phyloP scores from a whole-genome alignment of 352 stramenopile species.

The Phytophthora fragariaefolia region DNA sequence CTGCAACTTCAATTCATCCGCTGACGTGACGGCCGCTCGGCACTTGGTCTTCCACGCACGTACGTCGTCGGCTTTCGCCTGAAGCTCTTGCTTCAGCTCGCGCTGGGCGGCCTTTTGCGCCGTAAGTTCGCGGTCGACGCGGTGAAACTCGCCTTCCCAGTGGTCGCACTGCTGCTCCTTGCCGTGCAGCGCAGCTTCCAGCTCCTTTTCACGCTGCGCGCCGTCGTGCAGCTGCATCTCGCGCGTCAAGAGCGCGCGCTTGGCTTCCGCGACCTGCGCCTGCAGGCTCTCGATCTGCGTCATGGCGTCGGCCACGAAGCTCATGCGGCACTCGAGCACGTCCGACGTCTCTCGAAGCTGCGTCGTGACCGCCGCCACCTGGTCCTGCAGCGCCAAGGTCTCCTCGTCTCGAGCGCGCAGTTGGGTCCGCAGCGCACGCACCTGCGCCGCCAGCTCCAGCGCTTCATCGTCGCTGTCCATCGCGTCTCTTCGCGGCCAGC shows the following conservation, averaged over 20 bases:
- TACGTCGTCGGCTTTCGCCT: slow-evolving; percentile 39
- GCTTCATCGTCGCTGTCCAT: slow-evolving; percentile 35
- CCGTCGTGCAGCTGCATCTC: slow-evolving; percentile 73
- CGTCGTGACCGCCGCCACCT: slow-evolving; percentile 46
- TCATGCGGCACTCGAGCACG: slow-evolving; percentile 61
- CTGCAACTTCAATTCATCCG: slow-evolving; percentile 47
- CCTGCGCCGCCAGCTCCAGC: slow-evolving; percentile 42
- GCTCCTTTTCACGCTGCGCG: slow-evolving; percentile 38
- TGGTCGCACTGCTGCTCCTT: slow-evolving; percentile 55
- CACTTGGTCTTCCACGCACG: slow-evolving; percentile 55
- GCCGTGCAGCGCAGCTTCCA: slow-evolving; percentile 37
- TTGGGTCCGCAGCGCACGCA: slow-evolving; percentile 41
- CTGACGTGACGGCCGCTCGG: slow-evolving; percentile 35
- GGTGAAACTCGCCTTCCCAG: slow-evolving; percentile 58
- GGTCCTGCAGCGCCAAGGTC: slow-evolving; percentile 39
- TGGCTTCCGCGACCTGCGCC: slow-evolving; percentile 46
- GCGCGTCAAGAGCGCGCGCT: slow-evolving; percentile 56
- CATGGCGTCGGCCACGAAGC: slow-evolving; percentile 56
- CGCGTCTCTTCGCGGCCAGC: slow-evolving; percentile 21
- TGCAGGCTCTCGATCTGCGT: slow-evolving; percentile 52
- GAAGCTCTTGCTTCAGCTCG: slow-evolving; percentile 15
- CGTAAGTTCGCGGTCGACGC: slow-evolving; percentile 37
- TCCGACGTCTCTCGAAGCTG: slow-evolving; percentile 61
- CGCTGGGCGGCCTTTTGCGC: slow-evolving; percentile 25
- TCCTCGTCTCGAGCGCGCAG: slow-evolving; percentile 46